Percentiles rank a stretch among this genome's conserved stretches.
phyloP scores from a whole-genome alignment of 176 grass and related monocot genomes.

The Ampelocalamus luodianensis region DNA sequence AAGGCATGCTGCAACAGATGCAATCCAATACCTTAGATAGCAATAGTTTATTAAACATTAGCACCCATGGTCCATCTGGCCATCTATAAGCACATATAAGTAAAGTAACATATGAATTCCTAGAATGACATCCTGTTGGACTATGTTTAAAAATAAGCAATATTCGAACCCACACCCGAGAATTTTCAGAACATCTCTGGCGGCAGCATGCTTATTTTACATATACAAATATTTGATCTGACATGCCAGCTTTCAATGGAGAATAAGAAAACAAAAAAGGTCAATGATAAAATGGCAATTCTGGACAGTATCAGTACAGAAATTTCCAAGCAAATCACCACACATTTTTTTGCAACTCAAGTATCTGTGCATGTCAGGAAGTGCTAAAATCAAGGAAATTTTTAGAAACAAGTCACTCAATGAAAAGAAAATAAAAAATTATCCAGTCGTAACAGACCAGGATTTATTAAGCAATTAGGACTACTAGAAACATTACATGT shows the following conservation, averaged over 20 bases:
- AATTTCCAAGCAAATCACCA: slow-evolving; percentile 19
- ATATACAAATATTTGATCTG: slow-evolving; percentile 9
- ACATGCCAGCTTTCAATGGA: not conserved
- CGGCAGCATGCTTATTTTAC: slow-evolving; percentile 20
- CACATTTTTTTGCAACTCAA: not conserved
- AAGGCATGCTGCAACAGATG: slow-evolving; percentile 10
- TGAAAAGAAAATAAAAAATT: not conserved
- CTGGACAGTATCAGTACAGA: slow-evolving; percentile 2
- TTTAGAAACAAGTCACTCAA: not conserved
- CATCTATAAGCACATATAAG: not conserved
- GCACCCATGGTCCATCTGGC: not conserved
- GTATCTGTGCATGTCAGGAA: slow-evolving; percentile 19
- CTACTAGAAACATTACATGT: no score
- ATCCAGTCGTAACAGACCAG: not conserved
- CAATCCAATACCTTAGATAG: slow-evolving; percentile 26
- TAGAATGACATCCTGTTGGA: not conserved
- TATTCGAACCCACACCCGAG: not conserved
- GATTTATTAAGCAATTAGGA: slow-evolving; percentile 13
- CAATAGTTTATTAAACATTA: slow-evolving; percentile 31
- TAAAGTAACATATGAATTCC: not conserved
- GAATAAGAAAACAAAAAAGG: not conserved
- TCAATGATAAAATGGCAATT: not conserved
- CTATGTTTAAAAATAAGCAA: slow-evolving; percentile 16
- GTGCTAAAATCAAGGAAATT: slow-evolving; percentile 5
- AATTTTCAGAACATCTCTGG: not conserved